Percentiles rank a stretch among this genome's conserved stretches.
phyloP scores from a whole-genome alignment of 169 alveolate genomes.

The Eimeria mitis region DNA sequence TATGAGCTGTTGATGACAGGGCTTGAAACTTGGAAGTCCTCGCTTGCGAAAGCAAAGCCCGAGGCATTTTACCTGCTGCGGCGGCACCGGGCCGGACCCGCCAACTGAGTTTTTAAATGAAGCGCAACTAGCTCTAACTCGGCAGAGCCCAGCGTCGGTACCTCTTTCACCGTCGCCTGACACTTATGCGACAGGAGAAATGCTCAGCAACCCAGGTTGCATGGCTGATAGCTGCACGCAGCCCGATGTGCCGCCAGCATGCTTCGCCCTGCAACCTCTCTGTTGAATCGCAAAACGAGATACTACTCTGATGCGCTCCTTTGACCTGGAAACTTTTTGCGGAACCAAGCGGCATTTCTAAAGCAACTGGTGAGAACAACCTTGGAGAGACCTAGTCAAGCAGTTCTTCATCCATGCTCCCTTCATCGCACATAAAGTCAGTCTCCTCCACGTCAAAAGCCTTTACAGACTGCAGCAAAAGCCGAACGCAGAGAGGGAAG shows the following conservation, averaged over 20 bases:
- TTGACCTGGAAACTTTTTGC: background rate
- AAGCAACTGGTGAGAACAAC: background rate
- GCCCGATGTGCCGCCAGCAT: background rate
- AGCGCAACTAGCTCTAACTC: background rate
- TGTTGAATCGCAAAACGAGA: background rate
- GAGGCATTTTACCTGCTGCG: background rate
- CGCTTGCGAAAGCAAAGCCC: background rate
- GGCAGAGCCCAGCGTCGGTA: background rate
- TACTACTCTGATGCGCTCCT: background rate
- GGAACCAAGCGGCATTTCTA: background rate
- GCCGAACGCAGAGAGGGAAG: background rate
- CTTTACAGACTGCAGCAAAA: constrained; percentile 66
- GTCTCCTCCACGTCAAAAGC: constrained; percentile 56
- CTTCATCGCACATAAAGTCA: constrained; percentile 52
- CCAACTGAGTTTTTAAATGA: background rate
- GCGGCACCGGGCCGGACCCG: background rate
- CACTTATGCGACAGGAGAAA: background rate
- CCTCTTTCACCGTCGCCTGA: background rate
- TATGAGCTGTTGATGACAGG: background rate
- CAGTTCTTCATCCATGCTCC: constrained; percentile 65
- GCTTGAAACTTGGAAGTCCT: background rate
- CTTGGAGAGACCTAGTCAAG: constrained; percentile 14
- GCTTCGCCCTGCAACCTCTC: background rate
- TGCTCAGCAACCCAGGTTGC: background rate
- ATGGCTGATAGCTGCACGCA: background rate